A percentile compares a stretch with the other conserved stretches of the same genome.
Conservation (phyloP, 495 filamentous ascomycete genomes). For the Geopyxis carbonaria region DNA sequence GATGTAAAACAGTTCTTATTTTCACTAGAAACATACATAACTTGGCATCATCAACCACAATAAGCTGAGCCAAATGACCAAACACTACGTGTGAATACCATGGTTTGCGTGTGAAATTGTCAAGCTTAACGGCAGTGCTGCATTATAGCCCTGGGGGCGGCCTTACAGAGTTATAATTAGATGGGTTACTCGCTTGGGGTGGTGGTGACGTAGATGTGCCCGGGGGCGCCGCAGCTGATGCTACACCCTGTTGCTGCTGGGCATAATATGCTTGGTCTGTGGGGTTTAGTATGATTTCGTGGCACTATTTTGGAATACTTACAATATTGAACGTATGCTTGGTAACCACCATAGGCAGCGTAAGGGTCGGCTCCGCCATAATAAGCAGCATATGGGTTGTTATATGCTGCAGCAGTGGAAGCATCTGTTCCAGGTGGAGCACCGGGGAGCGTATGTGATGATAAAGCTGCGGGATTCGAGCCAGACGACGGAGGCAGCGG, state of each 20-base stretch:
- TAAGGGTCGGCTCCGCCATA: constrained; percentile 68
- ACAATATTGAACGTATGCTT: constrained; percentile 49
- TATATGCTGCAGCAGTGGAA: constrained; percentile 36
- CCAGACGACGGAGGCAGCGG: constrained; percentile 18
- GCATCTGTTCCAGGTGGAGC: constrained; percentile 27
- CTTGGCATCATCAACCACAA: too few species aligned
- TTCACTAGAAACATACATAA: too few species aligned
- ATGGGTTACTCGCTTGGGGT: constrained; percentile 14
- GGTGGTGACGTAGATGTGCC: constrained; percentile 13
- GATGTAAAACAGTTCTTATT: too few species aligned
- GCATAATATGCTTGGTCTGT: constrained; percentile 22
- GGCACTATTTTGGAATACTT: constrained; percentile 19
- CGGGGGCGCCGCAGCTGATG: constrained; percentile 15
- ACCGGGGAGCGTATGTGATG: constrained; percentile 25
- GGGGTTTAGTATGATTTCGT: not conserved
- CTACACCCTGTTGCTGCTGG: constrained; percentile 15
- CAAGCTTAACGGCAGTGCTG: too few species aligned
- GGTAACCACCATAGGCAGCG: constrained; percentile 77
- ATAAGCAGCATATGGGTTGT: constrained; percentile 70
- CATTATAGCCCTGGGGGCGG: too few species aligned
- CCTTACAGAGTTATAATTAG: constrained; percentile 15
- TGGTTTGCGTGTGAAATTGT: too few species aligned
- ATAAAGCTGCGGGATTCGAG: constrained; percentile 25
- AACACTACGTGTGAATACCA: too few species aligned
- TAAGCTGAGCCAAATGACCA: too few species aligned